A percentile compares a stretch with the other conserved stretches of the same genome.
Evolutionary conservation across 768 basidiomycete genomes (phyloP).

Genomic region (Boletus eberwhitei): DNA sequence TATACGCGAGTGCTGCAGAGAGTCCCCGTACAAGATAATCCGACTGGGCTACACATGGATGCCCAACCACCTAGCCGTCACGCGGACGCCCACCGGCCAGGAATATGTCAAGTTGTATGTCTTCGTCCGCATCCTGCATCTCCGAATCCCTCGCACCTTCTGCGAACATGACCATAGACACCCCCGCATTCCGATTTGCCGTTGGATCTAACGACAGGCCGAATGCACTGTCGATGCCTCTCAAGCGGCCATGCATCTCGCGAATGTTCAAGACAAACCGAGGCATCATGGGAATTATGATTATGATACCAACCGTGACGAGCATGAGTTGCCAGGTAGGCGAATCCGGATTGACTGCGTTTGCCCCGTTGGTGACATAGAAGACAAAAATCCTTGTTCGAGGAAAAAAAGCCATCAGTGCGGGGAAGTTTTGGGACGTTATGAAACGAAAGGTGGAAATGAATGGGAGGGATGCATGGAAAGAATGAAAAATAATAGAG

Average conservation of each 20-base stretch:
- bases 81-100: background rate
- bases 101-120: no score
- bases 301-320: fast-evolving
- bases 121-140: background rate
- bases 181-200: background rate
- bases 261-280: background rate
- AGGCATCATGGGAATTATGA: background rate
- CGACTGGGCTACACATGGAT: no score
- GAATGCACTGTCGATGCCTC: background rate
- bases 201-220: background rate
- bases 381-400: background rate
- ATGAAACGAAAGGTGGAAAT: background rate
- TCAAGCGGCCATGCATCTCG: background rate
- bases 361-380: background rate
- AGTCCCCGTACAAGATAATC: no score
- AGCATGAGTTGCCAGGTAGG: background rate
- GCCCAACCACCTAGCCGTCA: background rate
- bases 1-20: no score
- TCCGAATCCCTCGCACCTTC: background rate
- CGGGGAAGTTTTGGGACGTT: background rate
- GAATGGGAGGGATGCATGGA: background rate
- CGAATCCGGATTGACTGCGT: background rate
- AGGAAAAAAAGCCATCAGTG: background rate
- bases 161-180: background rate
- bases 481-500: background rate